Evolutionary conservation across 2,329 filamentous ascomycete species (phyloP).

Genomic region (Talaromyces sp.): DNA sequence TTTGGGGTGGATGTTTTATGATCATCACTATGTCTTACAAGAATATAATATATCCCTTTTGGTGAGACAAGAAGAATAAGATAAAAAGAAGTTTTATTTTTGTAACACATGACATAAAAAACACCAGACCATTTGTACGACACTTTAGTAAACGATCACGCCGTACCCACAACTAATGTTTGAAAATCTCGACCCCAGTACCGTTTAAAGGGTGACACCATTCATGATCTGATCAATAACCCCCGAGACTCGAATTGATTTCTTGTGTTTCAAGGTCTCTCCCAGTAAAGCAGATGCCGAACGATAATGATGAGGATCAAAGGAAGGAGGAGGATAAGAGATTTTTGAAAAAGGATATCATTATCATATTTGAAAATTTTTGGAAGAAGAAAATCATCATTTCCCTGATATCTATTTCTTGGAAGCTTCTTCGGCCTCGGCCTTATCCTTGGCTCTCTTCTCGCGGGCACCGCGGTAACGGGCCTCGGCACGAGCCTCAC

Average conservation of each 20-base stretch:
- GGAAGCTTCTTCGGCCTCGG: slow-evolving; percentile 57
- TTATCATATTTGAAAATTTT: slow-evolving; percentile 15
- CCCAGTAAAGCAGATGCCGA: too few species aligned
- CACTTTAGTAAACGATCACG: slow-evolving; percentile 10
- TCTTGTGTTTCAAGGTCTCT: not conserved
- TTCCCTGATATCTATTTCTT: slow-evolving; percentile 46
- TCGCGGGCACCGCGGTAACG: slow-evolving; percentile 77
- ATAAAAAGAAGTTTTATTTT: not conserved
- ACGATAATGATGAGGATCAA: too few species aligned
- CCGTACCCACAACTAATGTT: slow-evolving; percentile 14
- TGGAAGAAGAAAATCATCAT: slow-evolving; percentile 15
- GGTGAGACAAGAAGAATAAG: not conserved
- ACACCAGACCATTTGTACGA: slow-evolving; percentile 5
- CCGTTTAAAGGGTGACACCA: not conserved
- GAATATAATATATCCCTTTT: not conserved
- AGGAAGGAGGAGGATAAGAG: slow-evolving; percentile 8
- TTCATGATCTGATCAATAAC: not conserved
- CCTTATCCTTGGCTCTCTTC: slow-evolving; percentile 86
- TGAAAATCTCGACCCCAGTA: not conserved
- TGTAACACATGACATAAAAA: slow-evolving; percentile 15
- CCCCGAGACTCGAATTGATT: not conserved
- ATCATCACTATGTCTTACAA: not conserved
- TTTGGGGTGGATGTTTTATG: slow-evolving; percentile 20
- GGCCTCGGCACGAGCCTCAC: slow-evolving; percentile 76
- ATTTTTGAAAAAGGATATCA: slow-evolving; percentile 23